phyloP scores from a whole-genome alignment of 306 rosid genomes.

The Trichosanthes truncata region DNA sequence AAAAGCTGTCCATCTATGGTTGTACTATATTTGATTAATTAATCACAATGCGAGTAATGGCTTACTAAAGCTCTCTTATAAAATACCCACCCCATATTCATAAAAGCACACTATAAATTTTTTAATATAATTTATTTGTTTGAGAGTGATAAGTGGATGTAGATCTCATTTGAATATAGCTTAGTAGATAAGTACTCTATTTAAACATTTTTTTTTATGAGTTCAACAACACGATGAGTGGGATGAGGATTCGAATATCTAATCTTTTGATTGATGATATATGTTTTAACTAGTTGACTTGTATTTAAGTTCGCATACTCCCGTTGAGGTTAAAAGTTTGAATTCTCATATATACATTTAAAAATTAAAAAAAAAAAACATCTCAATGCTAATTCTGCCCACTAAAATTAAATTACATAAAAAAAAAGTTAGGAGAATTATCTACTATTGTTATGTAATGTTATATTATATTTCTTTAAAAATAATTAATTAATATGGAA shows the following conservation, averaged over 20 bases:
- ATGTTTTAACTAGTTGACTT: too few relatives aligned
- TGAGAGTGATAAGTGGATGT: not conserved
- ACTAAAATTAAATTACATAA: not conserved
- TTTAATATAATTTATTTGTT: not conserved
- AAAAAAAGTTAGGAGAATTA: too few relatives aligned
- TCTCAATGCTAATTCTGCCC: not conserved
- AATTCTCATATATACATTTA: too few relatives aligned
- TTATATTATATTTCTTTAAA: not conserved
- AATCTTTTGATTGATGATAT: too few relatives aligned
- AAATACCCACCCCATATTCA: not conserved
- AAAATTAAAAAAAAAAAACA: too few relatives aligned
- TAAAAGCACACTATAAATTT: not conserved
- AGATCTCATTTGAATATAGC: not conserved
- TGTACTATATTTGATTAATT: not conserved
- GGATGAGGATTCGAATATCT: too few relatives aligned
- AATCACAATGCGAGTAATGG: not conserved
- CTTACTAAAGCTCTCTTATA: not conserved
- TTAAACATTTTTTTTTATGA: too few relatives aligned
- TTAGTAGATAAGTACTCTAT: too few relatives aligned
- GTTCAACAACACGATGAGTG: too few relatives aligned
- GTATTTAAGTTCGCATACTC: too few relatives aligned
- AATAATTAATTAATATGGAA: not conserved
- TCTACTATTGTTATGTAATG: not conserved
- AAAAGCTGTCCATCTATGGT: not conserved
- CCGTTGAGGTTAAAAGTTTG: too few relatives aligned